Percentiles rank a stretch among this genome's conserved stretches.
These are phyloP conservation scores for Naegleria lovaniensis DNA, from an alignment of 208 protist genomes.

Conservation along the genomic window DNA sequence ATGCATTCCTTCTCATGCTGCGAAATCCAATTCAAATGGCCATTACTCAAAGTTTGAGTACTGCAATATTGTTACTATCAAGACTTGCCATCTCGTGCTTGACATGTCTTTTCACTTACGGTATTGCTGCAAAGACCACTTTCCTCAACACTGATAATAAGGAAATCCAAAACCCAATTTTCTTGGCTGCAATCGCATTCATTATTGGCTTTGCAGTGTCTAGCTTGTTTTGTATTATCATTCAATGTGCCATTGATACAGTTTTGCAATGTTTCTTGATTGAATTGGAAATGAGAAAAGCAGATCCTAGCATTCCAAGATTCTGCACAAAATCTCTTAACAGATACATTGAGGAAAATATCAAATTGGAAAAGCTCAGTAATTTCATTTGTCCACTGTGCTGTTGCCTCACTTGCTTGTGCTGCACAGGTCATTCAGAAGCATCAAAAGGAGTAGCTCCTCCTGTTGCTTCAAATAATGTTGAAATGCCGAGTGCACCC, in stretches of 20 bases:
- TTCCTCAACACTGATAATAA: background rate
- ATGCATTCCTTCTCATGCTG: background rate
- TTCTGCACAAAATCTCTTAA: background rate
- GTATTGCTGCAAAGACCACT: conserved; percentile 17
- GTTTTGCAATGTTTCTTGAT: conserved; percentile 2
- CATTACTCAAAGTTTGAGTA: background rate
- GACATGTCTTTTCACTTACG: background rate
- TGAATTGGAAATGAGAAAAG: background rate
- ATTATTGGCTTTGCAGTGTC: background rate
- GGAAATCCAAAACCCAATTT: background rate
- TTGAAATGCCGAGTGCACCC: too few relatives aligned
- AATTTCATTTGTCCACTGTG: background rate
- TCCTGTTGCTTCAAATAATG: background rate
- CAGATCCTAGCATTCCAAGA: background rate
- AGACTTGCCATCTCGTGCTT: background rate
- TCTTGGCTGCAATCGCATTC: background rate
- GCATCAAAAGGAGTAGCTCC: background rate
- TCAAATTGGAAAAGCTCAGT: background rate
- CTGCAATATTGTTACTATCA: background rate
- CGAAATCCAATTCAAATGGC: background rate
- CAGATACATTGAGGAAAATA: background rate
- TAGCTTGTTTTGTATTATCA: background rate
- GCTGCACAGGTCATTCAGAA: background rate
- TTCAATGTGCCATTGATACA: conserved; percentile 5
- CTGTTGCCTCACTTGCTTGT: background rate